Evolutionary conservation across 177 flowering plant species (phyloP), one percentile per base, ranked within the genome.

Genomic region (Vitis hybrid): DNA sequence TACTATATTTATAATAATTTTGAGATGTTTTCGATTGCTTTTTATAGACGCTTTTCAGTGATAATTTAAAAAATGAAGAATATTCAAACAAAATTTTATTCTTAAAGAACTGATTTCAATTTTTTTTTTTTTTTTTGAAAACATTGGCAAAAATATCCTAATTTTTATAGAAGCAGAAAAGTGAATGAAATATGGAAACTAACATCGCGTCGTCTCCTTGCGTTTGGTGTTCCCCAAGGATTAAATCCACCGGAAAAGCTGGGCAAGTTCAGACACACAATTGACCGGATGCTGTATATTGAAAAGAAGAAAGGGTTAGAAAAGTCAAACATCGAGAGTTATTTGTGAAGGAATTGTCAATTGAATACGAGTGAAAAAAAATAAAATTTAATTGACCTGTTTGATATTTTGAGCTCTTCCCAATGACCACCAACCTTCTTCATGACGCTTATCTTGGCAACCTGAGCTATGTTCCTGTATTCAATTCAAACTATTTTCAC

Each of bases 231-330:
- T 65, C 99, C 99, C 99, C 99, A 93, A 7, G 99, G 98, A 82
- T 88, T 93, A 8, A 95, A 74, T 71, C 99, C 99, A 66, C 99
- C 99, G 69, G 98, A 95, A 80, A 95, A 95, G 79, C 98, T 95
- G 22, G 98, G 98, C 79, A 93, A 76, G 80, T 95, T 95, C 15
- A 95, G 91, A 80, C 98, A 92, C 18, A 92, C 79, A 62, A 94
- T 88, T n/a, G 98, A 94, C 82, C 98, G 84, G 77, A 94, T 91
- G 77, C 99, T 95, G 94, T 63, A 84, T 51, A 61, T 61, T 10
- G 65, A 62, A 69, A 31, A 70, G 18, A 16, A 60, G 45, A 33
- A 5, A 0, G 45, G 5, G 45, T 33, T 33, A 33, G 45, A 5
- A 7, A 33, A 33, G 29, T 26, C 29, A 26, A 0, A 26, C 29